A percentile compares a stretch with the other conserved stretches of the same genome.
These are phyloP conservation scores for Akanthomyces uredinophilus DNA, from an alignment of 2,329 filamentous ascomycete genomes.

Conservation along the genomic window DNA sequence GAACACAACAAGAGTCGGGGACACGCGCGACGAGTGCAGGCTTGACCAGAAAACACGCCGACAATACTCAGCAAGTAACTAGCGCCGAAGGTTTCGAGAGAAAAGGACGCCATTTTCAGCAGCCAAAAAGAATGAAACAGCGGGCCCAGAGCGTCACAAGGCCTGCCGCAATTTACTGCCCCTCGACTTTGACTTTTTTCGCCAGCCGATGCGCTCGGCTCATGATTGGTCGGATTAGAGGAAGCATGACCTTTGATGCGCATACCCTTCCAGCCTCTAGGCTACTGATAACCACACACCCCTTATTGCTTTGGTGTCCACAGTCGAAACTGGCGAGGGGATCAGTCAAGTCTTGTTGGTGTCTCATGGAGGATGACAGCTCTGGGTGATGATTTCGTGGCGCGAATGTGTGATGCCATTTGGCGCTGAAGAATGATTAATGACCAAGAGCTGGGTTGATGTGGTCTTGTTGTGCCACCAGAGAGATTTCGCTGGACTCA, in stretches of 20 bases:
- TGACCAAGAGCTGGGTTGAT: too few relatives aligned
- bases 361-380: too few relatives aligned
- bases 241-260: slow-evolving; percentile 7
- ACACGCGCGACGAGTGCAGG: background rate
- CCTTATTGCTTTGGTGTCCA: too few relatives aligned
- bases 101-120: background rate
- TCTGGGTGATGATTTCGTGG: too few relatives aligned
- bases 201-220: slow-evolving; percentile 25
- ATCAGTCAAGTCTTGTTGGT: background rate
- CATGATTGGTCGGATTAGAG: slow-evolving; percentile 31
- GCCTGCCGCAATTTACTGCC: slow-evolving; percentile 6
- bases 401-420: too few relatives aligned
- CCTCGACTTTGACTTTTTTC: slow-evolving; percentile 9
- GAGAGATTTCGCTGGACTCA: too few relatives aligned
- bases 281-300: background rate
- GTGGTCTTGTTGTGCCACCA: too few relatives aligned
- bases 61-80: background rate
- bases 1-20: background rate
- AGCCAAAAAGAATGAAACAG: background rate
- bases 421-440: too few relatives aligned
- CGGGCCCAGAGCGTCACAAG: slow-evolving; percentile 13
- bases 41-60: background rate
- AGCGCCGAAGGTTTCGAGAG: background rate
- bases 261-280: background rate
- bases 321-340: background rate